Conservation (phyloP, 768 basidiomycete species). For the Heimioporus sp. region DNA sequence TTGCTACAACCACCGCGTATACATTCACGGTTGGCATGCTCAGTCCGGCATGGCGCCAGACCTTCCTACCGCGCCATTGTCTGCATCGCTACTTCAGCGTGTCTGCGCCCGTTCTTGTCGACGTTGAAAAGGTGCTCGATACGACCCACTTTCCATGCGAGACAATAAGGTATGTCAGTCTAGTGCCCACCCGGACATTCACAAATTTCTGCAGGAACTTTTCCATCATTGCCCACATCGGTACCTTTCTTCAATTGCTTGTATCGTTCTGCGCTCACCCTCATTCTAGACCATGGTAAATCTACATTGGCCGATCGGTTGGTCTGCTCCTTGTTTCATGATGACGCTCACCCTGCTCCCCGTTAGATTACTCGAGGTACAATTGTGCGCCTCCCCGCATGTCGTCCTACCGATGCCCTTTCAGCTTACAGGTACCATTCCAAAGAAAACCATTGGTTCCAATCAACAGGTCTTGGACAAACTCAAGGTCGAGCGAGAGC, state of each 20-base stretch:
- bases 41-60: constrained; percentile 29
- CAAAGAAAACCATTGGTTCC: constrained; percentile 55
- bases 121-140: constrained; percentile 35
- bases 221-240: constrained; percentile 96
- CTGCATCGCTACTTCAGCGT: constrained; percentile 28
- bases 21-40: constrained; percentile 13
- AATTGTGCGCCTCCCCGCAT: neutral
- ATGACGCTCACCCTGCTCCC: constrained; percentile 1
- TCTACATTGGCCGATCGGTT: constrained; percentile 89
- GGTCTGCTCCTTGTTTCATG: constrained; percentile 18
- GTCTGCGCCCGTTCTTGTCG: constrained; percentile 22
- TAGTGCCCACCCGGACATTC: neutral
- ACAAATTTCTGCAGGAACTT: constrained; percentile 60
- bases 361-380: constrained; percentile 72
- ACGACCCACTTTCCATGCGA: constrained; percentile 70
- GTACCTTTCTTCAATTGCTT: constrained; percentile 32
- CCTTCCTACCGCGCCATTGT: neutral
- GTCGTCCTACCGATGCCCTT: constrained; percentile 13
- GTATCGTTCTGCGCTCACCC: constrained; percentile 3
- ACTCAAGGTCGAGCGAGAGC: constrained; percentile 94
- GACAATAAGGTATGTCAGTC: constrained; percentile 53
- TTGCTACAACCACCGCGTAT: too few species aligned
- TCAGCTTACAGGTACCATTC: constrained; percentile 87
- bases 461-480: constrained; percentile 91
- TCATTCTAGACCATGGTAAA: constrained; percentile 83